Evolutionary conservation across 2,329 filamentous ascomycete genomes (phyloP).

Genomic region (Fusarium siculi): DNA sequence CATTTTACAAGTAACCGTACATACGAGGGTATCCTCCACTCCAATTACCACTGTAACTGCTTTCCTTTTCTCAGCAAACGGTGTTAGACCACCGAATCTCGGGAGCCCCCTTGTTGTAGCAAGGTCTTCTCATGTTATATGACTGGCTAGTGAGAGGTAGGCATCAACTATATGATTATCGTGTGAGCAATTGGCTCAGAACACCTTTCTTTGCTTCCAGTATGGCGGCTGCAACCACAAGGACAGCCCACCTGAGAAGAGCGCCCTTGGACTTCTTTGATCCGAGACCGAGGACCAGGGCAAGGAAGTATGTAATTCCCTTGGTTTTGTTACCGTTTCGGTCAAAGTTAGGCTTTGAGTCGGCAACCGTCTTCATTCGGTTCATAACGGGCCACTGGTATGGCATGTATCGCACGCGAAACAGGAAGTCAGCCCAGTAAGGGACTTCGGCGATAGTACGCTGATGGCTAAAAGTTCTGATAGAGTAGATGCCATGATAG

Average conservation of each 20-base stretch:
- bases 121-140: neutral
- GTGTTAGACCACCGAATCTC: neutral
- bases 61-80: neutral
- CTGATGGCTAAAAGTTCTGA: constrained; percentile 56
- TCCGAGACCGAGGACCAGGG: constrained; percentile 63
- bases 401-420: constrained; percentile 76
- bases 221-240: constrained; percentile 54
- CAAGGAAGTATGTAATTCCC: constrained; percentile 65
- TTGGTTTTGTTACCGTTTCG: constrained; percentile 64
- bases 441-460: constrained; percentile 52
- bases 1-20: neutral
- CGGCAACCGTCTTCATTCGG: constrained; percentile 56
- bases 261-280: constrained; percentile 60
- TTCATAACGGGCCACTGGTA: constrained; percentile 61
- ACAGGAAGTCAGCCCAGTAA: constrained; percentile 57
- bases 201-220: constrained; percentile 50
- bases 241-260: constrained; percentile 60
- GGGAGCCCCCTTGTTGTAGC: neutral
- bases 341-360: constrained; percentile 68
- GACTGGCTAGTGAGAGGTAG: neutral
- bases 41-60: neutral
- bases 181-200: constrained; percentile 47
- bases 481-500: constrained; percentile 61
- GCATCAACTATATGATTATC: constrained; percentile 30
- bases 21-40: neutral